Evolutionary conservation across 495 filamentous ascomycete species (phyloP).

Genomic region (Penicillium turbatum): DNA sequence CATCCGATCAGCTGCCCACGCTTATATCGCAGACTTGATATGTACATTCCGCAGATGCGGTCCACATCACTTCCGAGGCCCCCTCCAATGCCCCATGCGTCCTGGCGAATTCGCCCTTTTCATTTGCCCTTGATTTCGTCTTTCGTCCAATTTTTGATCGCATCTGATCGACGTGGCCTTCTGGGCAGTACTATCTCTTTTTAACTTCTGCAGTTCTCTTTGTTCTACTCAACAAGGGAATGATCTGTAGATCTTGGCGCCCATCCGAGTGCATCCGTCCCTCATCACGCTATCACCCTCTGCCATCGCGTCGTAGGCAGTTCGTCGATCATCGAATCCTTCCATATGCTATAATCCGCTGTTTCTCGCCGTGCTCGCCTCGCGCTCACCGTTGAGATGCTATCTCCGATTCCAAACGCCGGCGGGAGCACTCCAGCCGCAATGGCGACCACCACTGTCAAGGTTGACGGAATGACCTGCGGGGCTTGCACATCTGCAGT

Average conservation of each 20-base stretch:
- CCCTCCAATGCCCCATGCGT: conserved; percentile 10
- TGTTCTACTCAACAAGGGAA: conserved; percentile 18
- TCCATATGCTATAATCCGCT: conserved; percentile 31
- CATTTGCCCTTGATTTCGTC: conserved; percentile 5
- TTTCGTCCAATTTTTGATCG: conserved; percentile 1
- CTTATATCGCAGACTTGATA: neutral
- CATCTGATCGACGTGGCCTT: conserved; percentile 14
- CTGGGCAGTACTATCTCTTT: neutral
- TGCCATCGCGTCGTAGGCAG: conserved; percentile 7
- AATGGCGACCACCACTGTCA: conserved; percentile 88
- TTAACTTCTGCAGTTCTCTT: conserved; percentile 1
- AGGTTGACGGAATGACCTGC: conserved; percentile 91
- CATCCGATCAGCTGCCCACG: conserved; percentile 8
- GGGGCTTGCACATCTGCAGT: conserved; percentile 86
- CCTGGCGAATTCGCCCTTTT: conserved; percentile 16
- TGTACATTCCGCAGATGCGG: conserved; percentile 24
- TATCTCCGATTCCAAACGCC: conserved; percentile 15
- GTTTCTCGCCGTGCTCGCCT: conserved; percentile 12
- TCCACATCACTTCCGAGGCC: conserved; percentile 7
- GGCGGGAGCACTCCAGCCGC: conserved; percentile 19
- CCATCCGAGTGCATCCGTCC: conserved; percentile 27
- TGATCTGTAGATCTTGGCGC: conserved; percentile 22
- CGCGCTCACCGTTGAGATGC: conserved; percentile 18
- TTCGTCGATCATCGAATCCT: neutral
- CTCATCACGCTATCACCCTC: conserved; percentile 14